Evolutionary conservation across 2,329 filamentous ascomycete species (phyloP), one percentile per base, ranked within the genome.

Genomic region (Uncinocarpus reesii): DNA sequence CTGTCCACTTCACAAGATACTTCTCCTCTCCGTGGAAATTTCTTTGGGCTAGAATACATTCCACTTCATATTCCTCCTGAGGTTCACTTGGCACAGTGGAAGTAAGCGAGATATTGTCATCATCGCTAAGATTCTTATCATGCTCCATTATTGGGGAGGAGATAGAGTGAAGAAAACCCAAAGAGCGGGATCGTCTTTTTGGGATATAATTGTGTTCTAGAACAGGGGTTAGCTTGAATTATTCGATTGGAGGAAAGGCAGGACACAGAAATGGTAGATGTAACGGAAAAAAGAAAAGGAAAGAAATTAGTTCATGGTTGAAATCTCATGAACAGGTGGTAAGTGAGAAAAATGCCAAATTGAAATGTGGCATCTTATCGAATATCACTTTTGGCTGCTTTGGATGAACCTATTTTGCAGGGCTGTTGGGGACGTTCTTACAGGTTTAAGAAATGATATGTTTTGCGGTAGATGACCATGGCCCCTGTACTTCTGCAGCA

Each of bases 1-100:
- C 73, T 21, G 70, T 66, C 83, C 83, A 87, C 51, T 77, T 73
- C 18, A 85, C 74, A 1, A 87, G 71, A 58, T 79, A 86, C 20
- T 57, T 62, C 13, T 59, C 57, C 4, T 63, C 64, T 8, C 60
- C 60, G 3, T 66, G 54, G 3, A 58, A 47, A 24, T 10, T 42
- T 18, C 55, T 64, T 56, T 80, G 72, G 0, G 70, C 69, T 15
- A 79, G 61, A 28, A 83, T 70, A 13, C 65, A 63, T 36, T 81
- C 74, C 5, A 82, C 73, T 2, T 69, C 64, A 57, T 74, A 81
- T 51, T 77, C 73, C 11, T 68, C 63, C 21, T 71, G 66, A 2
- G 65, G 57, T 10, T 72, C 66, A 53, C 65, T 70, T 11, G 35
- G 41, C 1, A 50, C 56, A 1, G 75, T 80, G 1, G 79, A 83